Evolutionary conservation across 768 basidiomycete genomes (phyloP), one percentile per base, ranked within the genome.

Genomic region (Psilocybe cyanescens): DNA sequence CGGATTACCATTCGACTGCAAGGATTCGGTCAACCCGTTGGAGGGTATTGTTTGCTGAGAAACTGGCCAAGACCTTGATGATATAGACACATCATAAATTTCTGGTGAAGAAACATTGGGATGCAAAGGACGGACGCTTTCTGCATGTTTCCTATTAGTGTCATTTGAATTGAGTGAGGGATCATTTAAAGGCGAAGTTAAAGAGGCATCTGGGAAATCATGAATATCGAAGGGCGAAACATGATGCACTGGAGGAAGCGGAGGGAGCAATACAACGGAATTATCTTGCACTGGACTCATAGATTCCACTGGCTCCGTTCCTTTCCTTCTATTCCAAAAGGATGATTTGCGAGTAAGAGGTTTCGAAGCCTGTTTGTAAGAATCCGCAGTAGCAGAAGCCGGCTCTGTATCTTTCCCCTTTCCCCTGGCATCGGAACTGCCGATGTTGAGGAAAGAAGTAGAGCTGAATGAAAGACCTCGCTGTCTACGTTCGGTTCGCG

Each of bases 301-400:
- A 33, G 57, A 28, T 63, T 62, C 56, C 14, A 41, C 51, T 14
- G 59, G 33, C 9, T 55, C 58, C 4, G 30, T 33, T 16, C 33
- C 57, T 46, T 83, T 79, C 73, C 79, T 86, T 60, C 84, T 82
- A 49, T 75, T 77, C 89, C 89, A 91, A 67, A 91, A 90, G 5
- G 90, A 91, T 8, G 85, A 68, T 70, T 85, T 86, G 54, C 88
- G 83, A 9, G 81, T 73, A 33, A 88, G 63, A 3, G 78, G 67
- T 44, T 80, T 83, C 6, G 79, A 71, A 17, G 74, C 62, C 5
- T 70, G n/a, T 55, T 70, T 72, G 4, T 74, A 59, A 41, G 70
- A 37, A 24, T 57, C 60, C 3, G 31, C 8, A 8, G 41, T 29
- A 11, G 61, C 37, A 29, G 55, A 62, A 30, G 65, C 35, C 44